phyloP scores from a whole-genome alignment of 345 rosid species.

The Eucalyptus albens region DNA sequence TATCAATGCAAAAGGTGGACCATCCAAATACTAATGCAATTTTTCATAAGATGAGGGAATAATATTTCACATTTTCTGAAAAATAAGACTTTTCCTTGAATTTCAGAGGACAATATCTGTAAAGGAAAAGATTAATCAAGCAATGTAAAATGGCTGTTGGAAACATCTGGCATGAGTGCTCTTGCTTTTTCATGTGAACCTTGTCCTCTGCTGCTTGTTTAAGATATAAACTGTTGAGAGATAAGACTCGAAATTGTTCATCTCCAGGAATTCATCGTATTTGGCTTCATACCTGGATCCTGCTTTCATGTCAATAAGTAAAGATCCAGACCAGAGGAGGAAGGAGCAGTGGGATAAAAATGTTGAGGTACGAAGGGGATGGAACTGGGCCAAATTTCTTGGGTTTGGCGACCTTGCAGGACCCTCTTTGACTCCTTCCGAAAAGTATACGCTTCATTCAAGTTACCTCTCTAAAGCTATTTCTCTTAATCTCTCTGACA shows the following conservation, averaged over 20 bases:
- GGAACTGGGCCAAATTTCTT: conserved; percentile 72
- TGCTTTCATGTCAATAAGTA: conserved; percentile 88
- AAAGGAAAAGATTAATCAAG: neutral
- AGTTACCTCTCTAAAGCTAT: conserved; percentile 95
- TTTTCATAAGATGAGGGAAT: neutral
- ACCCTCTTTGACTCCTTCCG: conserved; percentile 71
- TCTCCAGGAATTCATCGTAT: conserved; percentile 64
- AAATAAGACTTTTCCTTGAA: neutral
- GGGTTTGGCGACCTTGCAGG: conserved; percentile 94
- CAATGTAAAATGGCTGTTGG: neutral
- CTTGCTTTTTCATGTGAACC: neutral
- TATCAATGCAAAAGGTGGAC: neutral
- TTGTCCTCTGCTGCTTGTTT: neutral
- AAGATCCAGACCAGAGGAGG: conserved; percentile 95
- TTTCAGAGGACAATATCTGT: neutral
- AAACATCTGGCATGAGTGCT: neutral
- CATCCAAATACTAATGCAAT: neutral
- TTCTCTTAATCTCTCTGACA: conserved; percentile 87
- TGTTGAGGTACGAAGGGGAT: conserved; percentile 73
- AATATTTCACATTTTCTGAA: neutral
- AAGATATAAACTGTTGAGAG: neutral
- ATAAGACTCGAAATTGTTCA: neutral
- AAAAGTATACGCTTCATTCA: conserved; percentile 93
- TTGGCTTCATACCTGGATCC: conserved; percentile 93
- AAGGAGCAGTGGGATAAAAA: conserved; percentile 96